Conservation (phyloP, 2,329 filamentous ascomycete genomes). For the Zymoseptoria pseudotritici region DNA sequence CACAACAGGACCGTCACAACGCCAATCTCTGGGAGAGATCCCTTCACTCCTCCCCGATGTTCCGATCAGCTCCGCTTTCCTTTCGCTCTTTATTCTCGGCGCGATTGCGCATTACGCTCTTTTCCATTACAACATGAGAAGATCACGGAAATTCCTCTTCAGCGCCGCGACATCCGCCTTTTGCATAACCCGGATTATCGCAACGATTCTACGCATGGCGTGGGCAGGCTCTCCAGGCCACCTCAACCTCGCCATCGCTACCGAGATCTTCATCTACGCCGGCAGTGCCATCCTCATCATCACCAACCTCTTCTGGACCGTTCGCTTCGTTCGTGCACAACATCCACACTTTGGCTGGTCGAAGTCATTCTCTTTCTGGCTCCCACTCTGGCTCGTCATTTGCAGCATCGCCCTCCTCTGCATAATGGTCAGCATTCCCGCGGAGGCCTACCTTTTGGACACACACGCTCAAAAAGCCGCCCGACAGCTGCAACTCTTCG, state of each 20-base stretch:
- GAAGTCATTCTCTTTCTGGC: constrained; percentile 37
- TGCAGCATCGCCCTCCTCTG: constrained; percentile 52
- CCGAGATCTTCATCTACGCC: constrained; percentile 63
- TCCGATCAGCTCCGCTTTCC: constrained; percentile 56
- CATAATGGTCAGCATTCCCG: constrained; percentile 57
- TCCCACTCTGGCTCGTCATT: constrained; percentile 51
- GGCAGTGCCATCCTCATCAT: constrained; percentile 70
- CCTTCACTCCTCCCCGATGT: constrained; percentile 55
- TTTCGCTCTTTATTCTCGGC: constrained; percentile 50
- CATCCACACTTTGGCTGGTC: constrained; percentile 68
- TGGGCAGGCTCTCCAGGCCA: constrained; percentile 44
- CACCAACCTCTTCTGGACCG: constrained; percentile 69
- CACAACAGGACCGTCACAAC: constrained; percentile 1
- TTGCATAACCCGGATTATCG: constrained; percentile 42
- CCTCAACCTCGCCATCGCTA: constrained; percentile 46
- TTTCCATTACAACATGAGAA: constrained; percentile 45
- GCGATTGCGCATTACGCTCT: constrained; percentile 54
- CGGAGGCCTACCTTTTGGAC: constrained; percentile 60
- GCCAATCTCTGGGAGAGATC: constrained; percentile 49
- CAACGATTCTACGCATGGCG: constrained; percentile 46
- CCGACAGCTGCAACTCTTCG: constrained; percentile 58
- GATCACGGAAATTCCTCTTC: constrained; percentile 53
- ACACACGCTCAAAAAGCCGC: constrained; percentile 42
- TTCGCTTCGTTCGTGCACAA: constrained; percentile 65
- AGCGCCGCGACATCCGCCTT: constrained; percentile 51